Conservation (phyloP, 305 asterid species). For the Caryopteris hybrid region DNA sequence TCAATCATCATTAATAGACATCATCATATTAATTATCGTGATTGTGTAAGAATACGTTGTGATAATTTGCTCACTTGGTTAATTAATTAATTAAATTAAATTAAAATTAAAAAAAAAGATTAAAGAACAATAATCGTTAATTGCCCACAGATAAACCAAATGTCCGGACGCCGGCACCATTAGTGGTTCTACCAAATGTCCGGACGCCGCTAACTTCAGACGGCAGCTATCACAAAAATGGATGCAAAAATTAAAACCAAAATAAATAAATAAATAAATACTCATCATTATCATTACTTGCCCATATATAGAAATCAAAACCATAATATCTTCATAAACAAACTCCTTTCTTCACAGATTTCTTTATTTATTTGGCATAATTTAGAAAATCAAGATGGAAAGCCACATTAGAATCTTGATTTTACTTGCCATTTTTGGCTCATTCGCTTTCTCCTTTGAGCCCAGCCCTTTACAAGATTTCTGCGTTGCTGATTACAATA, state of each 20-base stretch:
- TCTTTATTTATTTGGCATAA: too few species aligned
- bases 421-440: neutral
- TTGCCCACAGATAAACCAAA: neutral
- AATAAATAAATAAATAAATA: neutral
- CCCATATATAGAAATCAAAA: neutral
- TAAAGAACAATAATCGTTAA: neutral
- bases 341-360: neutral
- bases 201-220: too few species aligned
- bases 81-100: too few species aligned
- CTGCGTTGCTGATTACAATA: neutral
- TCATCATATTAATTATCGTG: too few species aligned
- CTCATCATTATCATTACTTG: neutral
- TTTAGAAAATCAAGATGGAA: neutral
- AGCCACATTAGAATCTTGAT: neutral
- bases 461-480: slow-evolving; percentile 13
- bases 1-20: too few species aligned
- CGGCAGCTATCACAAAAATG: neutral
- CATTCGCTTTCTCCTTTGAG: slow-evolving; percentile 3
- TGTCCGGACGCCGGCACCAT: neutral
- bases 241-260: neutral
- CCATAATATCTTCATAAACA: neutral
- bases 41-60: too few species aligned
- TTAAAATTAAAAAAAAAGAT: neutral
- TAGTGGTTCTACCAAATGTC: neutral
- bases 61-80: too few species aligned